Base-by-base conservation (phyloP, 345 rosid species). In the Iberis pinnata region DNA sequence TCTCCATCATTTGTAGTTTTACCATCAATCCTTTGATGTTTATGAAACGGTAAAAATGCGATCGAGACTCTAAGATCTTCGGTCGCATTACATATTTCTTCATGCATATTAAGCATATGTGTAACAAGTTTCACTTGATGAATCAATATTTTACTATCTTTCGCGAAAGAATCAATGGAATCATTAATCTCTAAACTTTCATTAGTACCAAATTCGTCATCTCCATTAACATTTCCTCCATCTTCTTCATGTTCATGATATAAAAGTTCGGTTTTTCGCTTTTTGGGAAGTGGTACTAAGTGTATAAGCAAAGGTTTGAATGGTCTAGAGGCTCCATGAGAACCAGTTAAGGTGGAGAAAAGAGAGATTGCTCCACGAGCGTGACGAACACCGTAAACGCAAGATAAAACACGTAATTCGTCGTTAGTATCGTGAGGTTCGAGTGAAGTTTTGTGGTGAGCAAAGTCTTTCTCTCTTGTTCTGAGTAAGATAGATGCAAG, bases 11-110 rank as follows among this genome's bases (percentile, higher is more conserved):
- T 73, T 65, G 89, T 85, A 68, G 89, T 63, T 37, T 72, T 79
- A 36, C 82, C 86, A 42, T 87, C 95, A 24, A 90, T 81, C 22
- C 96, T 60, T 39, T 87, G 98, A 59, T 87, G 95, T 76, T 87
- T 90, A 75, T 90, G 98, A 56, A 90, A 87, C 12, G 95, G 87
- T 4, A 90, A 67, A 35, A 90, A 65, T 4, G 84, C 67, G 18
- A 90, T 79, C 9, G 90, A 75, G 8, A 72, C 79, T 1, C 92
- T 76, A 4, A 82, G 73, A 56, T 90, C 89, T 63, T 81, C 96
- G 0, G 81, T 84, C 1, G 55, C 61, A 25, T 76, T 70, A 58
- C 96, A 87, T 1, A 90, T 78, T 50, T 90, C 98, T 65, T 80
- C 82, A 12, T 77, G 78, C 81, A 87, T 77, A 44, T 18, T 70